These are phyloP conservation scores for Trichoderma guizhouense DNA, from an alignment of 2,329 filamentous ascomycete species.

Conservation along the genomic window DNA sequence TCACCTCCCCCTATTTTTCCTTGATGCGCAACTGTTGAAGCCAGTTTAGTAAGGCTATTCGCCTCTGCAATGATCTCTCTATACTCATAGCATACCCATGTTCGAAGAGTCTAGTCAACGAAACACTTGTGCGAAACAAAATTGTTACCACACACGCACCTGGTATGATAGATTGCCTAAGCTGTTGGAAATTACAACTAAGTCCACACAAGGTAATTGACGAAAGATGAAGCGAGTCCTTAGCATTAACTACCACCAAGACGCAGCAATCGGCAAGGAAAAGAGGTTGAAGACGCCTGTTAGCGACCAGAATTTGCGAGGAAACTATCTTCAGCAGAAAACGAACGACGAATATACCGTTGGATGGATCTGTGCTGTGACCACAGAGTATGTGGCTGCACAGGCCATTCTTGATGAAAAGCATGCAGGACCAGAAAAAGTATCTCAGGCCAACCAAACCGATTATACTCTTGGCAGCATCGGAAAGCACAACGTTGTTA, in stretches of 20 bases:
- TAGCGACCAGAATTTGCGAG: too few species aligned
- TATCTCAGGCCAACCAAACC: neutral
- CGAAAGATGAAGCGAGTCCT: neutral
- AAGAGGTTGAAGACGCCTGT: neutral
- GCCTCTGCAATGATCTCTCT: too few species aligned
- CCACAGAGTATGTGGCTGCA: neutral
- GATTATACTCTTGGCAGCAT: conserved; percentile 20
- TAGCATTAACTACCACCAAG: neutral
- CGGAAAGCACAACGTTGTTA: conserved; percentile 22
- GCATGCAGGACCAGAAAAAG: neutral
- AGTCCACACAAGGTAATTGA: neutral
- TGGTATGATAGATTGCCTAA: neutral
- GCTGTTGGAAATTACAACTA: too few species aligned
- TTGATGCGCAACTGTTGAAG: neutral
- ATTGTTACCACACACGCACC: neutral
- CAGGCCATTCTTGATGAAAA: neutral
- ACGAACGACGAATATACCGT: neutral
- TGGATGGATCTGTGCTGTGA: neutral
- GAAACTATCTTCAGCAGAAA: neutral
- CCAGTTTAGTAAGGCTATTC: too few species aligned
- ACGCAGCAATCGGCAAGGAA: neutral
- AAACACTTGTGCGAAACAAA: too few species aligned
- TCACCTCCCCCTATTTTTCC: neutral
- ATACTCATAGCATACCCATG: too few species aligned
- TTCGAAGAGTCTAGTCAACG: too few species aligned